phyloP scores from a whole-genome alignment of 148 eudicot species.

The Heliamphora exappendiculata region DNA sequence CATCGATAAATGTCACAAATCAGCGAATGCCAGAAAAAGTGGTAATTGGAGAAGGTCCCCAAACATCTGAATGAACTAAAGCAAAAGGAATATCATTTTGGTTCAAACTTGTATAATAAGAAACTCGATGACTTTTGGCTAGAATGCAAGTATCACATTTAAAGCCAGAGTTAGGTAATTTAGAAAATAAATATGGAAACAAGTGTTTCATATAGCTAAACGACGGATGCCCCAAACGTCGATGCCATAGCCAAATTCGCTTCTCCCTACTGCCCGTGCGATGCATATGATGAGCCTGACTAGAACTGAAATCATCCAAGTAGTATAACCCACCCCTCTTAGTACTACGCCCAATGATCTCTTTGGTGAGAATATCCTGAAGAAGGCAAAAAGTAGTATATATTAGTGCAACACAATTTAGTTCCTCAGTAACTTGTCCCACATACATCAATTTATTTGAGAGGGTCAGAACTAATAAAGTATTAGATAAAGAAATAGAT shows the following conservation, averaged over 20 bases:
- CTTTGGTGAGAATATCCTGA: too few species aligned
- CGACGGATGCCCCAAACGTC: neutral
- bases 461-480: neutral
- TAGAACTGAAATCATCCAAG: too few species aligned
- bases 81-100: neutral
- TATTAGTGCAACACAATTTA: too few species aligned
- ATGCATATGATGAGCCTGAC: too few species aligned
- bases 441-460: too few species aligned
- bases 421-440: too few species aligned
- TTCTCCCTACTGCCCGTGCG: neutral
- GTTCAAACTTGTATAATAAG: neutral
- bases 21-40: neutral
- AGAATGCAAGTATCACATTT: neutral
- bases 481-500: neutral
- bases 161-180: too few species aligned
- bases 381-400: too few species aligned
- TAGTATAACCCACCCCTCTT: too few species aligned
- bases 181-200: neutral
- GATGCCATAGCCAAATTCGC: neutral
- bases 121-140: neutral
- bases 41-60: too few species aligned
- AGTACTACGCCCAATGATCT: too few species aligned
- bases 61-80: neutral
- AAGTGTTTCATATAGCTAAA: neutral
- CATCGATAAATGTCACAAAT: neutral